These are phyloP conservation scores for Chlamydomonas sphaeroides DNA, from an alignment of 139 green algal genomes.

Conservation along the genomic window DNA sequence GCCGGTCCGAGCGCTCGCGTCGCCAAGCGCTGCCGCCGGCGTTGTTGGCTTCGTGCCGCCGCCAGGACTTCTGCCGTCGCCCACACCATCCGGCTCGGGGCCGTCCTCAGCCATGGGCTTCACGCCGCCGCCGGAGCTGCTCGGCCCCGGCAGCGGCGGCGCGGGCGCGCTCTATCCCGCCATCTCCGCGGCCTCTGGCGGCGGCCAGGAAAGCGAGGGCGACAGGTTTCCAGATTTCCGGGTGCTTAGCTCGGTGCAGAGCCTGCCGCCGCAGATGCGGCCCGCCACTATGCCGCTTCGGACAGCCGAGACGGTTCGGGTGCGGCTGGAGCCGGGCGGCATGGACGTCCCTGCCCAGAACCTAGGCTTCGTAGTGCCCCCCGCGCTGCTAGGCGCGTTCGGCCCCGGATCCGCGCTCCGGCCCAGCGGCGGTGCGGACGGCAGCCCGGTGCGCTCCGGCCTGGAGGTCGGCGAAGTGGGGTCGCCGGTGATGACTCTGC, in stretches of 20 bases:
- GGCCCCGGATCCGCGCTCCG: no score
- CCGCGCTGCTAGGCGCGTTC: neutral
- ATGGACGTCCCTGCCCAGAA: neutral
- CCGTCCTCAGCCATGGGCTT: neutral
- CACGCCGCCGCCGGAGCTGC: neutral
- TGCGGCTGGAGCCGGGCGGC: neutral
- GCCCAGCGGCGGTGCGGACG: no score
- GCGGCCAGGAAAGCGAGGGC: no score
- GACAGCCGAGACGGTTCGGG: neutral
- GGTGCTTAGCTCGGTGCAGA: neutral
- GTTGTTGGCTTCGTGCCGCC: constrained; percentile 7
- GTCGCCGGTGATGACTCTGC: no score
- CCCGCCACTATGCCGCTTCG: neutral
- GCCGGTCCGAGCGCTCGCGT: no score
- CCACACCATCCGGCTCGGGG: no score
- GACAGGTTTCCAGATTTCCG: no score
- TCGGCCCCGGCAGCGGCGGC: neutral
- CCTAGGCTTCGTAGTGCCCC: neutral
- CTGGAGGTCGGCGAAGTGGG: no score
- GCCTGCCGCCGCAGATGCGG: neutral
- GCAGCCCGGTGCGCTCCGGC: no score
- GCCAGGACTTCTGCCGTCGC: neutral
- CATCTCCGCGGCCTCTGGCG: neutral
- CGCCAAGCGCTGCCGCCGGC: neutral
- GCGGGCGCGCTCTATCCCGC: neutral